phyloP scores from a whole-genome alignment of 495 filamentous ascomycete species.

The Xanthoparmelia taractica region DNA sequence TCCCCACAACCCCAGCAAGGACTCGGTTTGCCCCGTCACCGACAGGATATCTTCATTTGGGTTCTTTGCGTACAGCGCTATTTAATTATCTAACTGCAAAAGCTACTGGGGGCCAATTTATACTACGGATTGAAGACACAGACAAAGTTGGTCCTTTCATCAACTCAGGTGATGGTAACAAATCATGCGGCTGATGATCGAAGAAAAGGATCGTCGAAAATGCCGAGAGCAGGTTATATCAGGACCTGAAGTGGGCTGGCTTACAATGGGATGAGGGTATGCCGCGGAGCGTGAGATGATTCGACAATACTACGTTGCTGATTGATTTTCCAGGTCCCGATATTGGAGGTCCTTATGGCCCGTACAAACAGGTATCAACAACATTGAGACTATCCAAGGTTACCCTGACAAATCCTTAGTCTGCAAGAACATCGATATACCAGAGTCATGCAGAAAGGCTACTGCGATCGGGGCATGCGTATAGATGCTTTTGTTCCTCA shows the following conservation, averaged over 20 bases:
- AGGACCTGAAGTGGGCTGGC: conserved; percentile 82
- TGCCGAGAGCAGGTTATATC: conserved; percentile 66
- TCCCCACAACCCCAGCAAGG: conserved; percentile 61
- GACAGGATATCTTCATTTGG: conserved; percentile 87
- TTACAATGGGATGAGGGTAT: conserved; percentile 90
- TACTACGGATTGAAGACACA: conserved; percentile 90
- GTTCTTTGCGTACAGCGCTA: conserved; percentile 81
- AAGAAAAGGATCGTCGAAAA: conserved; percentile 71
- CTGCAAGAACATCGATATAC: conserved; percentile 71
- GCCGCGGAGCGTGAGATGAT: conserved; percentile 1
- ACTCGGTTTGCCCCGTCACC: conserved; percentile 95
- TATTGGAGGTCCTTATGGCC: conserved; percentile 68
- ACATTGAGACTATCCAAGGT: background rate
- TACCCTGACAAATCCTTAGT: conserved; percentile 44
- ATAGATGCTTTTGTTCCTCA: conserved; percentile 85
- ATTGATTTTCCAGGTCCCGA: conserved; percentile 54
- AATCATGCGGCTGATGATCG: conserved; percentile 31
- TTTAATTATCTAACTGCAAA: conserved; percentile 88
- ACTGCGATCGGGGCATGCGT: conserved; percentile 63
- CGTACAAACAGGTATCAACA: conserved; percentile 68
- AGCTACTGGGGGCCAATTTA: conserved; percentile 83
- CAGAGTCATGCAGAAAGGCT: conserved; percentile 62
- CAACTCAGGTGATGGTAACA: conserved; percentile 9
- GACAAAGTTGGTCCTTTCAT: conserved; percentile 58
- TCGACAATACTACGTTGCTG: background rate